Conservation (phyloP, 352 stramenopile species). For the Globisporangium nagaii region DNA sequence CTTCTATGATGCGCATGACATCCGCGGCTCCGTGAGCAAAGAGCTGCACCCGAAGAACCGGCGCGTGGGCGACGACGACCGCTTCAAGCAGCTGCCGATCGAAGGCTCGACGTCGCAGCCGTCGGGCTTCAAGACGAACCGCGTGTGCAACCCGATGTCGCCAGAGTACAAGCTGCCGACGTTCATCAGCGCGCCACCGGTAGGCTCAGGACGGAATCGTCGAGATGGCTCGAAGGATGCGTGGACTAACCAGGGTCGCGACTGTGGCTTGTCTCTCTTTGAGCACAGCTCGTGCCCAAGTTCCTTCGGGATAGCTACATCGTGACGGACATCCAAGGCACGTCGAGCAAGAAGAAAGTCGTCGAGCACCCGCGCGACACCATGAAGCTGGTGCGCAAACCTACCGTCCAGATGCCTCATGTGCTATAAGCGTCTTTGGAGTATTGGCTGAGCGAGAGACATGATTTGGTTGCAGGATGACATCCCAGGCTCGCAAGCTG, state of each 20-base stretch:
- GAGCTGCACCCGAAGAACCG: conserved; percentile 51
- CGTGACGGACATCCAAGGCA: conserved; percentile 68
- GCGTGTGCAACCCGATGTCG: conserved; percentile 52
- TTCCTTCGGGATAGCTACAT: conserved; percentile 77
- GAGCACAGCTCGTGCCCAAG: conserved; percentile 42
- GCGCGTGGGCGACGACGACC: conserved; percentile 42
- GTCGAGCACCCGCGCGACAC: conserved; percentile 42
- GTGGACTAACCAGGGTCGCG: no score
- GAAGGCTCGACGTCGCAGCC: conserved; percentile 41
- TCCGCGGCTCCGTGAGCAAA: conserved; percentile 52
- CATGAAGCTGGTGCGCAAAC: conserved; percentile 26
- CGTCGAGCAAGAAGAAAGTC: conserved; percentile 32
- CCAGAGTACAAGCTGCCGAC: conserved; percentile 59
- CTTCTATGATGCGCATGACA: conserved; percentile 55
- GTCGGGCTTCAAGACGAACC: conserved; percentile 56
- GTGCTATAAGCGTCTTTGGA: no score
- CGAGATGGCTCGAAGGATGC: no score
- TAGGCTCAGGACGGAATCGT: no score
- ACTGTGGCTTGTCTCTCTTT: neutral
- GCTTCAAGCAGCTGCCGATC: conserved; percentile 66
- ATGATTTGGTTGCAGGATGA: conserved; percentile 53
- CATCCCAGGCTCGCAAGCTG: conserved; percentile 43
- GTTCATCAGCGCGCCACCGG: conserved; percentile 33
- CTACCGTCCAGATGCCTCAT: no score
- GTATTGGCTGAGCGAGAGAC: no score